phyloP scores from a whole-genome alignment of 306 rosid species.

The Sindora glabra region DNA sequence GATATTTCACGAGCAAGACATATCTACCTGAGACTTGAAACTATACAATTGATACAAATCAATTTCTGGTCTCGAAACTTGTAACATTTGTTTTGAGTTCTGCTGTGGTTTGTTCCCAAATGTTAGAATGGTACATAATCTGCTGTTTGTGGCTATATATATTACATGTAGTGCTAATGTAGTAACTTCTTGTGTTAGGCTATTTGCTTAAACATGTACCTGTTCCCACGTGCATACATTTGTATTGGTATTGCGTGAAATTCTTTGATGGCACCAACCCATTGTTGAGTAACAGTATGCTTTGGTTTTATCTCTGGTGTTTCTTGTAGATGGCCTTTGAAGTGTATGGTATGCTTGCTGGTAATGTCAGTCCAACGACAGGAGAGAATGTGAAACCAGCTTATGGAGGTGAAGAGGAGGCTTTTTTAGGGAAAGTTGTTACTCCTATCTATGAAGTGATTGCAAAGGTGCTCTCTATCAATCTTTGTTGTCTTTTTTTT shows the following conservation, averaged over 20 bases:
- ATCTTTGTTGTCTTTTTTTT: slow-evolving; percentile 1
- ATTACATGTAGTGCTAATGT: background rate
- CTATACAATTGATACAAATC: background rate
- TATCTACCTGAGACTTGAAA: background rate
- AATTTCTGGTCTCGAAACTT: background rate
- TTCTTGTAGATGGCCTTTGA: slow-evolving; percentile 89
- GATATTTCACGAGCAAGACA: too few species aligned
- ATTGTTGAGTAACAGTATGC: background rate
- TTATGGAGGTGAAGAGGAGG: slow-evolving; percentile 96
- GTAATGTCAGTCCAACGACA: slow-evolving; percentile 95
- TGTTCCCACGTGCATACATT: background rate
- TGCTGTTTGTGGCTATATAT: background rate
- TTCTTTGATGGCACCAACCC: background rate
- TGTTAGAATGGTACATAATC: background rate
- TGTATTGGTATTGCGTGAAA: background rate
- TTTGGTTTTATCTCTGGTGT: slow-evolving; percentile 19
- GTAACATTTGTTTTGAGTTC: background rate
- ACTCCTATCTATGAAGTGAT: slow-evolving; percentile 92
- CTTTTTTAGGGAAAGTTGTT: slow-evolving; percentile 78
- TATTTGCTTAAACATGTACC: background rate
- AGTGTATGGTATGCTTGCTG: slow-evolving; percentile 97
- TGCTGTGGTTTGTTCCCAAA: background rate
- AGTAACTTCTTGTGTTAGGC: background rate
- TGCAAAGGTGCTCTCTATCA: slow-evolving; percentile 56
- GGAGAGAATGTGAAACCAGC: slow-evolving; percentile 98